Conservation (phyloP, 139 green algal genomes). For the Chlamydomonas applanata region DNA sequence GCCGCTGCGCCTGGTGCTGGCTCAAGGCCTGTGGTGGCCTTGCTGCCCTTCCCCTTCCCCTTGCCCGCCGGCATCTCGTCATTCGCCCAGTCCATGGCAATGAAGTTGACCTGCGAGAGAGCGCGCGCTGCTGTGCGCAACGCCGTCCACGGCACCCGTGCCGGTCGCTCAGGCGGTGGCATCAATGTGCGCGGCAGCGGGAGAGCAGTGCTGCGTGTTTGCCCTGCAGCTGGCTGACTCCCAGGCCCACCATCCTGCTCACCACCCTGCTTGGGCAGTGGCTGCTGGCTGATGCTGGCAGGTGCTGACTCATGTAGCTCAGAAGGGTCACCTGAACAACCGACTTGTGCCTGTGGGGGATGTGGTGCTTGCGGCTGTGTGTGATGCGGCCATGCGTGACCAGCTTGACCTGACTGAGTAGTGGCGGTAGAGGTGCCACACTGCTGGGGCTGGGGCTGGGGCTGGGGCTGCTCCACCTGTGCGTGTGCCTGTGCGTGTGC, state of each 20-base stretch:
- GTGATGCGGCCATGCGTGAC: too few relatives aligned
- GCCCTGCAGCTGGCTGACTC: too few relatives aligned
- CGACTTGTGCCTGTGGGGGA: too few relatives aligned
- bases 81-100: constrained; percentile 33
- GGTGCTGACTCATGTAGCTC: too few relatives aligned
- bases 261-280: neutral
- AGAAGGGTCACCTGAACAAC: too few relatives aligned
- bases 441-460: constrained; percentile 2
- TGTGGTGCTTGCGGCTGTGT: too few relatives aligned
- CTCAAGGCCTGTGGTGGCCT: neutral
- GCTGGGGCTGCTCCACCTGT: constrained; percentile 12
- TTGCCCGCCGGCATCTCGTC: constrained; percentile 1
- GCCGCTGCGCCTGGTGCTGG: too few relatives aligned
- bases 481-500: neutral
- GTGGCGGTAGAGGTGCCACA: too few relatives aligned
- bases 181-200: too few relatives aligned
- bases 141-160: neutral
- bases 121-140: constrained; percentile 19
- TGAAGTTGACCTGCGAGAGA: constrained; percentile 23
- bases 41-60: constrained; percentile 1
- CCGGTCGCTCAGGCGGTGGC: neutral
- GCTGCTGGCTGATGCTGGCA: constrained; percentile 4
- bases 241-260: neutral
- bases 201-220: too few relatives aligned
- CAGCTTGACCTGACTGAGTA: too few relatives aligned